These are phyloP conservation scores for Aquilaria yunnanensis DNA, from an alignment of 345 rosid species.

Conservation along the genomic window DNA sequence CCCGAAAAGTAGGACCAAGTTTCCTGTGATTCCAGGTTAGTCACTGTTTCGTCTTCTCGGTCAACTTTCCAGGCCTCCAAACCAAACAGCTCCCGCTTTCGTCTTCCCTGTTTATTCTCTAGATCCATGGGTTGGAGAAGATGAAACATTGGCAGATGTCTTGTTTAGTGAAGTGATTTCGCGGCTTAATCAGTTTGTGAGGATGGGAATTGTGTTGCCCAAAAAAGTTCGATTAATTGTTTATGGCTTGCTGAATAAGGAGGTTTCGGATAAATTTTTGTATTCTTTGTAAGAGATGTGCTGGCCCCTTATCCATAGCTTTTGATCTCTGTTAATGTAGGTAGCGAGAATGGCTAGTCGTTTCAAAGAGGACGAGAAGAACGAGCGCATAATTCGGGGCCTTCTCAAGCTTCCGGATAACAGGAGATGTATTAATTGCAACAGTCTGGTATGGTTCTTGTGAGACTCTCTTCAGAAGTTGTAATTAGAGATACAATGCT, in stretches of 20 bases:
- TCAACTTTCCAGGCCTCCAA: slow-evolving; percentile 5
- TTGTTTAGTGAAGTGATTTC: not conserved
- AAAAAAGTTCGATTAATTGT: no score
- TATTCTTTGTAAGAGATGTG: not conserved
- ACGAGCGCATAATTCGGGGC: slow-evolving; percentile 74
- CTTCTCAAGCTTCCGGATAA: slow-evolving; percentile 86
- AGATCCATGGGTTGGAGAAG: slow-evolving; percentile 29
- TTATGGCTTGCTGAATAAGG: not conserved
- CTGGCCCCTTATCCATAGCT: not conserved
- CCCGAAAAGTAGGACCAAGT: not conserved
- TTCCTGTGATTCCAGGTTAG: slow-evolving; percentile 23
- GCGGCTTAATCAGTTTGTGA: not conserved
- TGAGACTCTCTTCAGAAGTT: not conserved
- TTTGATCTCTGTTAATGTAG: slow-evolving; percentile 6
- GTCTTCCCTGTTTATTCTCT: slow-evolving; percentile 6
- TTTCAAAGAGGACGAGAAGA: slow-evolving; percentile 81
- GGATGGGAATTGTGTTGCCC: not conserved
- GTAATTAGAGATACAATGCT: no score
- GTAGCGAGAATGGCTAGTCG: slow-evolving; percentile 52
- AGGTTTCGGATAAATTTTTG: not conserved
- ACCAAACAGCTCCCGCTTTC: not conserved
- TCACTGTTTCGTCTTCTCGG: not conserved
- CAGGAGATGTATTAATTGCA: slow-evolving; percentile 89
- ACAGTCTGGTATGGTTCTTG: slow-evolving; percentile 57
- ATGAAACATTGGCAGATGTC: slow-evolving; percentile 4